Evolutionary conservation across 192 early-diverging fungal species (phyloP).

Genomic region (Rhizophagus prolifer): DNA sequence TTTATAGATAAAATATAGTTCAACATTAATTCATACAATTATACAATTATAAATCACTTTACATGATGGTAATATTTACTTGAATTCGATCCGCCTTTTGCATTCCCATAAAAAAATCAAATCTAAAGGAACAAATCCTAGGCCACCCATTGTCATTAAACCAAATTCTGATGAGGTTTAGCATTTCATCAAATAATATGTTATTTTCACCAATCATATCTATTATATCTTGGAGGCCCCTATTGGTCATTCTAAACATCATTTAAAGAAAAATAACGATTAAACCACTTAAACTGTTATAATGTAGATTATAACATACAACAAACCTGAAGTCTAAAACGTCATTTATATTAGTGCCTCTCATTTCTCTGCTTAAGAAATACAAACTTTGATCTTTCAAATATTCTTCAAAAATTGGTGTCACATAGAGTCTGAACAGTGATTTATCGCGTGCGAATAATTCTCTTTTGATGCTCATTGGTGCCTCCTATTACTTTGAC

Average conservation of each 20-base stretch:
- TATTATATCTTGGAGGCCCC: slow-evolving; percentile 4
- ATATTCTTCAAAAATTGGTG: not conserved
- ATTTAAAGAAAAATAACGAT: not conserved
- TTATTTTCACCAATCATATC: slow-evolving; percentile 7
- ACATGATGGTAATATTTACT: not conserved
- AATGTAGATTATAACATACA: not conserved
- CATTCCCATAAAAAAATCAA: slow-evolving; percentile 31
- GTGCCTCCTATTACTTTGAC: slow-evolving; percentile 23
- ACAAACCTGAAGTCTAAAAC: slow-evolving; percentile 10
- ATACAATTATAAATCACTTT: not conserved
- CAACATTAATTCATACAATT: not conserved
- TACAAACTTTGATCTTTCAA: not conserved
- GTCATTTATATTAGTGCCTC: slow-evolving; percentile 14
- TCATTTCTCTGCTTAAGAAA: slow-evolving; percentile 7
- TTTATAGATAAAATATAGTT: not conserved
- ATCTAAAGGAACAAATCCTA: slow-evolving; percentile 23
- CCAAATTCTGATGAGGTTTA: slow-evolving; percentile 6
- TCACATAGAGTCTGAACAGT: not conserved
- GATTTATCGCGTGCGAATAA: not conserved
- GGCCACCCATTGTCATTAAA: slow-evolving; percentile 11
- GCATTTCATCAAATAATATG: slow-evolving; percentile 7
- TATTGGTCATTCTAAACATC: slow-evolving; percentile 10
- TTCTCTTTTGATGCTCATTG: slow-evolving; percentile 16
- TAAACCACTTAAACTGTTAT: no score
- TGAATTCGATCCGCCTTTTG: slow-evolving; percentile 17